Evolutionary conservation across 148 eudicot species (phyloP).

Genomic region (Cornus suecica): DNA sequence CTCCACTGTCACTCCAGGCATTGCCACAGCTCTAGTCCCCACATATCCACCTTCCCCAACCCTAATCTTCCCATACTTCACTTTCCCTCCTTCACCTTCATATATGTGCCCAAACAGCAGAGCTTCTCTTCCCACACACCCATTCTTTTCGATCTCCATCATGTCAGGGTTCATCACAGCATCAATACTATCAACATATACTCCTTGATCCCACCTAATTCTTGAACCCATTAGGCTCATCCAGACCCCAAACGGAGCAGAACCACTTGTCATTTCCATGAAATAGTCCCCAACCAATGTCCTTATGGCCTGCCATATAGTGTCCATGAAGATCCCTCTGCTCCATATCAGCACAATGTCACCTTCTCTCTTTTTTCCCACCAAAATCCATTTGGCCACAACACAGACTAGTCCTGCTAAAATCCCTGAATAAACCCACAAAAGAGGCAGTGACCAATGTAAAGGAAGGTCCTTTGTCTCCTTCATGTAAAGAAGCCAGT

Average conservation of each 20-base stretch:
- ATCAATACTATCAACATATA: constrained; percentile 35
- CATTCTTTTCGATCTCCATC: constrained; percentile 31
- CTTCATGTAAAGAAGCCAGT: constrained; percentile 8
- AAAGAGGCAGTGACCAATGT: constrained; percentile 25
- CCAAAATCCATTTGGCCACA: constrained; percentile 28
- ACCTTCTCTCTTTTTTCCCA: constrained; percentile 30
- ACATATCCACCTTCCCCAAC: constrained; percentile 33
- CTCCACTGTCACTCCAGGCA: constrained; percentile 41
- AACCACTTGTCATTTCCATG: constrained; percentile 32
- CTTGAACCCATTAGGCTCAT: constrained; percentile 36
- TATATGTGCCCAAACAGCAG: constrained; percentile 38
- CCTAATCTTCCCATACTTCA: constrained; percentile 35
- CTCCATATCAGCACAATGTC: constrained; percentile 25
- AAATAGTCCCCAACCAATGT: constrained; percentile 36
- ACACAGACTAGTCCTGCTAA: constrained; percentile 27
- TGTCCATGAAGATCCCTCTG: constrained; percentile 25
- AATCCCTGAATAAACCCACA: constrained; percentile 31
- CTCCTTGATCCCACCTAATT: constrained; percentile 21
- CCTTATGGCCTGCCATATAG: constrained; percentile 37
- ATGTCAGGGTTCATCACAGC: constrained; percentile 40
- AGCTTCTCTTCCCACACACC: constrained; percentile 30
- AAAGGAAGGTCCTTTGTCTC: constrained; percentile 17
- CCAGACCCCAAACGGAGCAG: constrained; percentile 28
- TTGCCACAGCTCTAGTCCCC: constrained; percentile 34
- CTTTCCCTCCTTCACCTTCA: constrained; percentile 39